Evolutionary conservation across 805 yeast species (phyloP), one percentile per base, ranked within the genome.

Genomic region (Metschnikowia lunata): DNA sequence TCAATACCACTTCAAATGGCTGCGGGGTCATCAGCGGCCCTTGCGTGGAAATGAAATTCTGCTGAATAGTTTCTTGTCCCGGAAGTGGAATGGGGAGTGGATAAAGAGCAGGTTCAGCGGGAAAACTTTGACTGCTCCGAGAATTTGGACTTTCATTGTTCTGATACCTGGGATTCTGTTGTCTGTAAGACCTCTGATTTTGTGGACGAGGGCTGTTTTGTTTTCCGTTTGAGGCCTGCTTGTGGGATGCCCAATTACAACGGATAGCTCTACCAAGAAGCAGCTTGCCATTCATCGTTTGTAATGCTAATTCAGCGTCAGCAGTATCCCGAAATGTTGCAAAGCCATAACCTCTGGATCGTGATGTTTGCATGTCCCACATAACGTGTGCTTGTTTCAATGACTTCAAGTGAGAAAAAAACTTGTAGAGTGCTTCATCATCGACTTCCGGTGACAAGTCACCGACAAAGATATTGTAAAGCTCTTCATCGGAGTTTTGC

Each of bases 321-420:
- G 69, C 64, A 49, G 74, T 78, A 26, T 75, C 77, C 26, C 69
- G 63, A 57, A 89, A 89, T 1, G 91, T 82, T 10, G 88, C 93
- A 63, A 89, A 88, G 2, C 97, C 96, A 59, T 88, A 88, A 31
- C 96, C 95, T 66, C 96, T 75, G 3, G 95, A 87, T 60, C 96
- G 75, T 35, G 95, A 93, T 26, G 93, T 84, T 62, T 86, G 90
- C 95, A 88, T 87, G 62, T 89, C 96, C 96, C 97, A 88, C 96
- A 88, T 89, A 29, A 88, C 96, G 55, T 88, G 89, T 10, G 95
- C 96, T 62, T 86, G 93, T 37, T 79, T 68, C 56, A 85, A 69
- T 1, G 88, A 76, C 13, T 72, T 69, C 61, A 77, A 85, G 44
- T 71, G 68, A 6, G 69, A 54, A 59, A 88, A 88, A 10, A 84